phyloP scores from a whole-genome alignment of 2,329 filamentous ascomycete species.

The Talaromyces sp. region DNA sequence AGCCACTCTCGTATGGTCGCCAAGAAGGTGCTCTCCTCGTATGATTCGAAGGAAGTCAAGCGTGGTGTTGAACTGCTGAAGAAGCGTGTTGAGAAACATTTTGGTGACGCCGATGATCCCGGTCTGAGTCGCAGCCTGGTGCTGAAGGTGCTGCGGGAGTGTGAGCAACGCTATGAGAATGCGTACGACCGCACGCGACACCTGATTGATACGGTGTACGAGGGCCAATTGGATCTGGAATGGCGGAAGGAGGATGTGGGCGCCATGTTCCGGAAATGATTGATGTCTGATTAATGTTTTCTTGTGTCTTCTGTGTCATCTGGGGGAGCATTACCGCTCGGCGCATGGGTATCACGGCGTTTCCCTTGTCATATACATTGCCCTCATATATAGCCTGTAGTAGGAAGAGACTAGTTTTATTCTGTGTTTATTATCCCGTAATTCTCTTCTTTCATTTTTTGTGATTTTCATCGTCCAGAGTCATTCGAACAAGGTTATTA shows the following conservation, averaged over 20 bases:
- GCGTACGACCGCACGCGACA: conserved; percentile 54
- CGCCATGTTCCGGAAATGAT: conserved; percentile 46
- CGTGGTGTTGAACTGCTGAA: conserved; percentile 88
- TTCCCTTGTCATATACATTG: background rate
- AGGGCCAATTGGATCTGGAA: conserved; percentile 50
- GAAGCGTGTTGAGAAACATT: conserved; percentile 96
- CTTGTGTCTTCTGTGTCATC: conserved; percentile 11
- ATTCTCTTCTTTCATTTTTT: background rate
- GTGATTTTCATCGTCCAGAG: too few relatives aligned
- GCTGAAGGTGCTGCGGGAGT: conserved; percentile 62
- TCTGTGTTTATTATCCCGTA: background rate
- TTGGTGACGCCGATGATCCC: conserved; percentile 82
- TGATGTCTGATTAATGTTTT: conserved; percentile 7
- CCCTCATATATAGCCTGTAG: background rate
- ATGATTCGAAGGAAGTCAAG: conserved; percentile 82
- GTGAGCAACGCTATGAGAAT: conserved; percentile 59
- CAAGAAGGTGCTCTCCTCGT: conserved; percentile 79
- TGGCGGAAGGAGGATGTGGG: conserved; percentile 51
- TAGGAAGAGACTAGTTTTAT: background rate
- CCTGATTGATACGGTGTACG: conserved; percentile 50
- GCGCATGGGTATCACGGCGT: background rate
- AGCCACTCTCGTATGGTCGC: conserved; percentile 81
- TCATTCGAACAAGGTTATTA: background rate
- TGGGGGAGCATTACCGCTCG: too few relatives aligned
- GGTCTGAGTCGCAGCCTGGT: conserved; percentile 63